Conservation (phyloP, 208 protist species). For the Entamoeba moshkovskii region DNA sequence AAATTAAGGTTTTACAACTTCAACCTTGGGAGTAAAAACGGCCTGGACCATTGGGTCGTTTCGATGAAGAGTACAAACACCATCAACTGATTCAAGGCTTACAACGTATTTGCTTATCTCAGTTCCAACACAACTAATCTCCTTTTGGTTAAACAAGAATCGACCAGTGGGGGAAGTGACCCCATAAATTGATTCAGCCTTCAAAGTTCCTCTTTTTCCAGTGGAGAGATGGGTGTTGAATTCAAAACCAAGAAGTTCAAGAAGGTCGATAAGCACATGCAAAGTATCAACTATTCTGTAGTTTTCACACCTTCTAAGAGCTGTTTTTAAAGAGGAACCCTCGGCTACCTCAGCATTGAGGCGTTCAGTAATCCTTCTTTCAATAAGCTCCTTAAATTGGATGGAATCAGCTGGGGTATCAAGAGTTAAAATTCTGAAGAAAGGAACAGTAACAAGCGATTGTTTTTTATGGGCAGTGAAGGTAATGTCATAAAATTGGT, state of each 20-base stretch:
- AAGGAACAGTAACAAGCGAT: background rate
- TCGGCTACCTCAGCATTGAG: background rate
- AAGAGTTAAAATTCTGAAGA: background rate
- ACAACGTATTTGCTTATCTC: background rate
- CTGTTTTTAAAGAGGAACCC: background rate
- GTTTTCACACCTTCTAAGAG: background rate
- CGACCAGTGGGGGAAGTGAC: background rate
- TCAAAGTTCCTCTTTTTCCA: background rate
- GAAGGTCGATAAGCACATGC: background rate
- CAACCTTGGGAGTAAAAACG: background rate
- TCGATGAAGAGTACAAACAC: background rate
- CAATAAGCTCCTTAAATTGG: background rate
- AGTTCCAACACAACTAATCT: background rate
- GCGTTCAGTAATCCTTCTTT: background rate
- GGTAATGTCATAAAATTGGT: background rate
- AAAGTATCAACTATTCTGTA: background rate
- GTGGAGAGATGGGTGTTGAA: background rate
- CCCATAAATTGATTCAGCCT: background rate
- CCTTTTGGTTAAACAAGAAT: background rate
- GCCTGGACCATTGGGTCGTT: background rate
- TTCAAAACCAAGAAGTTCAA: background rate
- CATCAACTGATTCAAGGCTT: background rate
- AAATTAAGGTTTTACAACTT: background rate
- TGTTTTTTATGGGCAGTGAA: background rate
- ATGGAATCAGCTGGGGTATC: background rate